These are phyloP conservation scores for Pythium diclinum DNA, from an alignment of 352 stramenopile genomes.

Conservation along the genomic window DNA sequence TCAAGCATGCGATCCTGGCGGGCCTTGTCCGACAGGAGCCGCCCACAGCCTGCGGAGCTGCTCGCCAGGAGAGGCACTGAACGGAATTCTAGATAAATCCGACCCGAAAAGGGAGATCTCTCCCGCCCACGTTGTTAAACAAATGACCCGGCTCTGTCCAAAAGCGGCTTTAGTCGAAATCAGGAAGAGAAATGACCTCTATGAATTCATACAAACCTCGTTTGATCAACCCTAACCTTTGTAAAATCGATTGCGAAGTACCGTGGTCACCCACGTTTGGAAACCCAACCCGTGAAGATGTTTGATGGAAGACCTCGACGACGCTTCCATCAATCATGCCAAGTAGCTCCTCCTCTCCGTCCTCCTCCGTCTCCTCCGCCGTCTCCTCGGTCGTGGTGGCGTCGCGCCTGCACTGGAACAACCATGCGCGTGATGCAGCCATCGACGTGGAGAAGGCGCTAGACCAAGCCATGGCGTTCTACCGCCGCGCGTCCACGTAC, in stretches of 20 bases:
- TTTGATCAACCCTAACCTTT: background rate
- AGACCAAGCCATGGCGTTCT: slow-evolving; percentile 49
- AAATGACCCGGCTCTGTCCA: background rate
- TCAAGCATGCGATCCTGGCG: background rate
- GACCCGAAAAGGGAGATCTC: background rate
- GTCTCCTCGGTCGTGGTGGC: slow-evolving; percentile 36
- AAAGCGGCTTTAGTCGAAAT: slow-evolving; percentile 7
- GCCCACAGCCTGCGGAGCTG: background rate
- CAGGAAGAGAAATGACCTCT: background rate
- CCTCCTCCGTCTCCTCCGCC: background rate
- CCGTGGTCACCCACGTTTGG: background rate
- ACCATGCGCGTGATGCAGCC: slow-evolving; percentile 40
- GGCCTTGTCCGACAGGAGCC: background rate
- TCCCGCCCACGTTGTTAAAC: background rate
- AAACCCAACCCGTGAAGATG: background rate
- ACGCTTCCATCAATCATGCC: background rate
- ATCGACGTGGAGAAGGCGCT: slow-evolving; percentile 50
- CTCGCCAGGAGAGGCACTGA: no score
- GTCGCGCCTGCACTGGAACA: slow-evolving; percentile 70
- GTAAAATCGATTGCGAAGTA: background rate
- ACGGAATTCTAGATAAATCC: no score
- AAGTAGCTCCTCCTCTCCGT: background rate
- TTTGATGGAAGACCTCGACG: background rate
- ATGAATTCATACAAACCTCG: background rate
- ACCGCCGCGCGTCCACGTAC: slow-evolving; percentile 45